These are phyloP conservation scores for Penicillium alfredii DNA, from an alignment of 495 filamentous ascomycete species.

Conservation along the genomic window DNA sequence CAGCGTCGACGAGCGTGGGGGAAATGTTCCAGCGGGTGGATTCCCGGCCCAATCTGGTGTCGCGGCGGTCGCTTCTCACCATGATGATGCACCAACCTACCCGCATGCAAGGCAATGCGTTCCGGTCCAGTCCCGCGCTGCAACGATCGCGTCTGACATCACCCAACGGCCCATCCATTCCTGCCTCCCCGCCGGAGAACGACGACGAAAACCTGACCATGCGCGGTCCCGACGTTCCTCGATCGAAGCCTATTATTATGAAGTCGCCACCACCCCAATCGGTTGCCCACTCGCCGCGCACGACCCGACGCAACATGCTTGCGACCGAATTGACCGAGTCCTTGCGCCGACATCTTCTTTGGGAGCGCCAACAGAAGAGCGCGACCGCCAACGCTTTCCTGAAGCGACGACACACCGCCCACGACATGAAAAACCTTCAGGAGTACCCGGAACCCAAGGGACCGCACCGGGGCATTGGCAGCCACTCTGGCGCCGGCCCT, in stretches of 20 bases:
- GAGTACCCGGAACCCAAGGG: conserved; percentile 56
- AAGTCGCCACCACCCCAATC: conserved; percentile 49
- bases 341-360: conserved; percentile 69
- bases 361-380: conserved; percentile 86
- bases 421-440: conserved; percentile 77
- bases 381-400: conserved; percentile 81
- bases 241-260: conserved; percentile 82
- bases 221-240: conserved; percentile 64
- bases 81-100: conserved; percentile 73
- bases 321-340: conserved; percentile 85
- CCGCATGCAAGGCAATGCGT: conserved; percentile 42
- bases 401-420: conserved; percentile 86
- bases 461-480: conserved; percentile 18
- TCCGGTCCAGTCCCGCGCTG: conserved; percentile 77
- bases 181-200: conserved; percentile 65
- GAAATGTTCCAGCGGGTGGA: conserved; percentile 84
- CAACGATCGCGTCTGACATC: conserved; percentile 68
- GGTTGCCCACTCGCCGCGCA: conserved; percentile 76
- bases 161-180: conserved; percentile 67
- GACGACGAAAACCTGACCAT: conserved; percentile 65
- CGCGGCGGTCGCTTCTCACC: conserved; percentile 82
- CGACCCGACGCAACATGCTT: conserved; percentile 95
- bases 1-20: conserved; percentile 62
- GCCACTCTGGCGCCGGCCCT: conserved; percentile 10
- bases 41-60: conserved; percentile 77